phyloP scores from a whole-genome alignment of 2,329 filamentous ascomycete species.

The Ceratocystis cubensis region DNA sequence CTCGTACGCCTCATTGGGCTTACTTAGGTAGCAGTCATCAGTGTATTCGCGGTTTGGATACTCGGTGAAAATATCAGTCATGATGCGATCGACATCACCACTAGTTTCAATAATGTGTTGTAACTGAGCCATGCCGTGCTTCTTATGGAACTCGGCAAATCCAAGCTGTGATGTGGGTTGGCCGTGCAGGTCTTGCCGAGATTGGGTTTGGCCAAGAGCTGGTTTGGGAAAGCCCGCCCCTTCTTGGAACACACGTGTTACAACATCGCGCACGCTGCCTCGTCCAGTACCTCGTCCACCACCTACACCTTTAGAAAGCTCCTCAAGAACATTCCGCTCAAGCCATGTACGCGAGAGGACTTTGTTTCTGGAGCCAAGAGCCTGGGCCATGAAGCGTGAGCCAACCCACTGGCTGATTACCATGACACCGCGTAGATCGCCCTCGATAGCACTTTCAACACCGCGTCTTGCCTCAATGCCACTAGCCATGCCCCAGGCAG shows the following conservation, averaged over 20 bases:
- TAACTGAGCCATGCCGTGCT: conserved; percentile 57
- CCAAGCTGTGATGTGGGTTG: conserved; percentile 50
- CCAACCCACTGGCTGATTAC: conserved; percentile 82
- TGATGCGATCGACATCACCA: conserved; percentile 65
- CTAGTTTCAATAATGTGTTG: conserved; percentile 66
- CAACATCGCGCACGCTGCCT: conserved; percentile 61
- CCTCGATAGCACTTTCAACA: conserved; percentile 54
- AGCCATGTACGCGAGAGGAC: conserved; percentile 64
- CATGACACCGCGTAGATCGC: conserved; percentile 70
- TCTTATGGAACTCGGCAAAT: conserved; percentile 61
- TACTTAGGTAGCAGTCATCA: conserved; percentile 81
- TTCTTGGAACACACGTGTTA: conserved; percentile 65
- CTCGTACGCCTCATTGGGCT: conserved; percentile 77
- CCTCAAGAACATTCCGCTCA: conserved; percentile 55
- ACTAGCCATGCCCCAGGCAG: conserved; percentile 65
- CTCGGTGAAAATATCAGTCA: conserved; percentile 71
- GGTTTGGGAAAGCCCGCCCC: conserved; percentile 63
- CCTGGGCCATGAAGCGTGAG: conserved; percentile 47
- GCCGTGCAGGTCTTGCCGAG: conserved; percentile 34
- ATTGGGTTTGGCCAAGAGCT: conserved; percentile 27
- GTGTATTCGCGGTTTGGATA: conserved; percentile 85
- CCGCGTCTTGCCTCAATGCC: conserved; percentile 58
- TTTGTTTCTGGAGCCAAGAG: conserved; percentile 29
- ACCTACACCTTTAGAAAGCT: conserved; percentile 57
- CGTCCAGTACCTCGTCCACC: conserved; percentile 59